Evolutionary conservation across 371 early-diverging fungal genomes (phyloP).

Genomic region (Syncephalis plumigaleata): DNA sequence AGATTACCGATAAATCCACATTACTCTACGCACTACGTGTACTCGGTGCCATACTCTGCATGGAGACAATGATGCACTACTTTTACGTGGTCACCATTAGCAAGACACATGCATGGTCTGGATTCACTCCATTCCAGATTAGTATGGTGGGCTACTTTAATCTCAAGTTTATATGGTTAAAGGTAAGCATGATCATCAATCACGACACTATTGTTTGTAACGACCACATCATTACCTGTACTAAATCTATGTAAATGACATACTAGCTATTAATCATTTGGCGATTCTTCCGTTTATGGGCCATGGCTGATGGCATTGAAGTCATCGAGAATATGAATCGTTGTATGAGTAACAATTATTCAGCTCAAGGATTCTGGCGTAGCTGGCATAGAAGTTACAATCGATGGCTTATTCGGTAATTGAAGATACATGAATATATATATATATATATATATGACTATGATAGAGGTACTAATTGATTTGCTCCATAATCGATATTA

Average conservation of each 20-base stretch:
- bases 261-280: constrained; percentile 33
- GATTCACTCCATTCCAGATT: constrained; percentile 51
- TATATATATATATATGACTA: neutral
- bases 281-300: constrained; percentile 89
- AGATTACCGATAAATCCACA: constrained; percentile 17
- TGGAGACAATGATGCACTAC: constrained; percentile 70
- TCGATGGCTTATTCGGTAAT: constrained; percentile 65
- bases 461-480: neutral
- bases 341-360: constrained; percentile 87
- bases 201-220: no score
- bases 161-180: constrained; percentile 80
- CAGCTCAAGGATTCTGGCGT: constrained; percentile 77
- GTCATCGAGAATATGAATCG: constrained; percentile 83
- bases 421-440: constrained; percentile 18
- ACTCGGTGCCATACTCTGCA: constrained; percentile 27
- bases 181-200: constrained; percentile 17
- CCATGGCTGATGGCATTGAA: constrained; percentile 67
- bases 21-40: constrained; percentile 28
- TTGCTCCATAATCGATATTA: constrained; percentile 4
- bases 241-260: neutral
- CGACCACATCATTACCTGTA: neutral
- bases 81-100: constrained; percentile 76
- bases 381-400: constrained; percentile 86
- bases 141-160: constrained; percentile 67
- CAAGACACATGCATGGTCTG: constrained; percentile 60